Percentiles rank a stretch among this genome's conserved stretches.
These are phyloP conservation scores for Solanum hybrid DNA, from an alignment of 305 asterid species.

Conservation along the genomic window DNA sequence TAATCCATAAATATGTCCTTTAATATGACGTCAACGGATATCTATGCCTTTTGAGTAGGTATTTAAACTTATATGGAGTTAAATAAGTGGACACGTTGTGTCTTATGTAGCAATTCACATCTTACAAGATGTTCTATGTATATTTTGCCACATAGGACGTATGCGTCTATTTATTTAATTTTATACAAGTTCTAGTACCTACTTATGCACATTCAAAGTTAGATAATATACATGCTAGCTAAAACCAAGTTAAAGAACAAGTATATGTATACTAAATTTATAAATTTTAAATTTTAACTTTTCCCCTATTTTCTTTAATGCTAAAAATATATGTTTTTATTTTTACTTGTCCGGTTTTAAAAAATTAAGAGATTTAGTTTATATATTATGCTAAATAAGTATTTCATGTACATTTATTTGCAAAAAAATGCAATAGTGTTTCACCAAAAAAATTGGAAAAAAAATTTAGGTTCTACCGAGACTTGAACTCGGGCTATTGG, in stretches of 20 bases:
- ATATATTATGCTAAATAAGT: background rate
- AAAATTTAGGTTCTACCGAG: slow-evolving; percentile 5
- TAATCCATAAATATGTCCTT: no score
- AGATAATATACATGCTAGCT: no score
- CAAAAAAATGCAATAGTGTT: background rate
- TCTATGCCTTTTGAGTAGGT: background rate
- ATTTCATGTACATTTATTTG: background rate
- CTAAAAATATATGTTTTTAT: background rate
- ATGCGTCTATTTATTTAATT: no score
- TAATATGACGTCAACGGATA: no score
- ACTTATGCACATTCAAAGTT: no score
- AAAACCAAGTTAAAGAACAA: no score
- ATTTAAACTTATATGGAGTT: no score
- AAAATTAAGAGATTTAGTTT: background rate
- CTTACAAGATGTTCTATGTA: rapidly evolving
- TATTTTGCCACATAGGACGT: no score
- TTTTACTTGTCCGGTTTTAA: background rate
- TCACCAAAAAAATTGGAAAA: background rate
- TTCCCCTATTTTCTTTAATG: background rate
- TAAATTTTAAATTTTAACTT: no score
- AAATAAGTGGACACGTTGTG: no score
- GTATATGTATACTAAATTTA: no score
- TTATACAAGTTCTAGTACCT: no score
- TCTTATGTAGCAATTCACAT: background rate
- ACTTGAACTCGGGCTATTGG: slow-evolving; percentile 25